A percentile compares a stretch with the other conserved stretches of the same genome.
Conservation (phyloP, 352 stramenopile species). For the Phytophthora sp. region DNA sequence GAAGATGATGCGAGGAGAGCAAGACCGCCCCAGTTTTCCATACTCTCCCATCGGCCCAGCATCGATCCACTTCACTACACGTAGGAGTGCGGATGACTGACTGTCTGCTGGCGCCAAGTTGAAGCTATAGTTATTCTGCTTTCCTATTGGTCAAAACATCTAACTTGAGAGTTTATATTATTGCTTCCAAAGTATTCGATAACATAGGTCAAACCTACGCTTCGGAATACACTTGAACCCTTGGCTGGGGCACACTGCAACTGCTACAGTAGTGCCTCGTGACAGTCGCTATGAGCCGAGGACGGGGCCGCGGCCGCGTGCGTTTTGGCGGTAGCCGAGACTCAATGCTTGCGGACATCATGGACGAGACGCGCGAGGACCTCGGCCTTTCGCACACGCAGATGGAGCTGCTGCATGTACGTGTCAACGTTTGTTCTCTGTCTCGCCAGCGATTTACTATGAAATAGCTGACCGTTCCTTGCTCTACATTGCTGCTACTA, state of each 20-base stretch:
- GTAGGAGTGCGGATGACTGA: conserved; percentile 21
- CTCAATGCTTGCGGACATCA: conserved; percentile 66
- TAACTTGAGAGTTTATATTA: conserved; percentile 1
- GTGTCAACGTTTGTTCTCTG: conserved; percentile 3
- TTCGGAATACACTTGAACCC: conserved; percentile 22
- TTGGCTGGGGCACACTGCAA: conserved; percentile 24
- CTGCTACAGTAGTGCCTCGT: background rate
- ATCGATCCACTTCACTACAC: background rate
- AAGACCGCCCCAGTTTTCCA: conserved; percentile 6
- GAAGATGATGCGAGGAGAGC: conserved; percentile 10
- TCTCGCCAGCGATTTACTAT: background rate
- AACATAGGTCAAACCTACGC: conserved; percentile 3
- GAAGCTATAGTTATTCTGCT: conserved; percentile 8
- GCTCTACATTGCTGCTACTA: background rate
- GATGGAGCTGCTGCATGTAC: conserved; percentile 73
- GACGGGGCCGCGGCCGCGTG: conserved; percentile 66
- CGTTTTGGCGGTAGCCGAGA: conserved; percentile 78
- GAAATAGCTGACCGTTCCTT: conserved; percentile 3
- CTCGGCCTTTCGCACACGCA: conserved; percentile 69
- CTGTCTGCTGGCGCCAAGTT: conserved; percentile 13
- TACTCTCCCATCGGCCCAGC: background rate
- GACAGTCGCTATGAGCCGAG: conserved; percentile 54
- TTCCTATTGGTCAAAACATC: conserved; percentile 9
- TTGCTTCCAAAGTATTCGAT: background rate
- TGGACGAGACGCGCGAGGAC: conserved; percentile 78